Conservation (phyloP, 345 rosid species). For the Corchorus capsularis region DNA sequence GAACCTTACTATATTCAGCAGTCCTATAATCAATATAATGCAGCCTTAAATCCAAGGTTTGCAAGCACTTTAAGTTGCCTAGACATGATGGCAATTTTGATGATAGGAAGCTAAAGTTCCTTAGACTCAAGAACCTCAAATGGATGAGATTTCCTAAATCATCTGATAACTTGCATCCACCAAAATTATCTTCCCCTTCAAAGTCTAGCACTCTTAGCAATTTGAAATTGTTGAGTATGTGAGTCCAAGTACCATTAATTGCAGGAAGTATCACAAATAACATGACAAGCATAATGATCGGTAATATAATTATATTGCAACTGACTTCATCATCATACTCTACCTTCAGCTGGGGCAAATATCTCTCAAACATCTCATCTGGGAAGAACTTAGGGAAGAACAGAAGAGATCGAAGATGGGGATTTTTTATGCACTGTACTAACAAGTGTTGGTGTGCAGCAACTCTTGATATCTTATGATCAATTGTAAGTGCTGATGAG, state of each 20-base stretch:
- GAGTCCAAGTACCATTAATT: not conserved
- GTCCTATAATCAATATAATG: too few species aligned
- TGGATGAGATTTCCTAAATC: not conserved
- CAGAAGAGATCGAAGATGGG: slow-evolving; percentile 36
- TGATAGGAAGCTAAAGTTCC: not conserved
- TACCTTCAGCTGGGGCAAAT: too few species aligned
- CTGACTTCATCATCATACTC: too few species aligned
- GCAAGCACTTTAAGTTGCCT: not conserved
- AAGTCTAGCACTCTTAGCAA: not conserved
- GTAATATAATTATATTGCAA: too few species aligned
- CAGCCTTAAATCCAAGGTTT: not conserved
- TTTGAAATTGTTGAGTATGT: not conserved
- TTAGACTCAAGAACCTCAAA: slow-evolving; percentile 4
- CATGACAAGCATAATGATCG: too few species aligned
- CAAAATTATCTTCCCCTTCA: not conserved
- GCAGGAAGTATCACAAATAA: too few species aligned
- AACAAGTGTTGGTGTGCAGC: slow-evolving; percentile 13
- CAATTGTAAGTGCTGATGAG: not conserved
- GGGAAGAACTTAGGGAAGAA: too few species aligned
- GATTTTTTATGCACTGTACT: slow-evolving; percentile 14
- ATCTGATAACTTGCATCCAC: not conserved
- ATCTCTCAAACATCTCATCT: too few species aligned
- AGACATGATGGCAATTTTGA: not conserved
- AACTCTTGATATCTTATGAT: slow-evolving; percentile 33
- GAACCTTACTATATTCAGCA: too few species aligned